Evolutionary conservation across 768 basidiomycete genomes (phyloP).

Genomic region (Chalciporus sphaerocephalus): DNA sequence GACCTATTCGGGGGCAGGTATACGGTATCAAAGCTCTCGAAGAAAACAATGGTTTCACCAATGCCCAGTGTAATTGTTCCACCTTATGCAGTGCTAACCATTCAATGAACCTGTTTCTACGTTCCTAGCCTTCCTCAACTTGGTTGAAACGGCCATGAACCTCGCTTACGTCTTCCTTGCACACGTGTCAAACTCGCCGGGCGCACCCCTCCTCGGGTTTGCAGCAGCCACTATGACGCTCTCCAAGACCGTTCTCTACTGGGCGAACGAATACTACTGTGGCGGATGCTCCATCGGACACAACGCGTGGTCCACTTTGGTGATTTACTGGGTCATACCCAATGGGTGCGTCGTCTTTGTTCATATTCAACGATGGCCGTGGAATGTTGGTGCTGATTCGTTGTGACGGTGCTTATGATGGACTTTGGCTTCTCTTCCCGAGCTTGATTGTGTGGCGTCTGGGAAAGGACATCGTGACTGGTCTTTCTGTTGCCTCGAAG

Average conservation of each 20-base stretch:
- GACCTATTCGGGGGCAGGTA: conserved; percentile 37
- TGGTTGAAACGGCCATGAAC: conserved; percentile 76
- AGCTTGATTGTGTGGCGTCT: conserved; percentile 53
- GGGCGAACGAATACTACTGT: conserved; percentile 76
- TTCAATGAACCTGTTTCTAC: neutral
- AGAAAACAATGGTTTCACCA: conserved; percentile 73
- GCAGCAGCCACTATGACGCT: conserved; percentile 71
- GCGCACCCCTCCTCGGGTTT: conserved; percentile 74
- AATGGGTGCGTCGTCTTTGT: conserved; percentile 56
- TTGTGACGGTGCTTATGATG: conserved; percentile 22
- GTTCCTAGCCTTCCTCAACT: conserved; percentile 62
- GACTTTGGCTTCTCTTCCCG: conserved; percentile 78
- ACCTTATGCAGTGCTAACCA: neutral
- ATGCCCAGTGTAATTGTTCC: conserved; percentile 64
- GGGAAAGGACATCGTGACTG: conserved; percentile 54
- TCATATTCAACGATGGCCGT: neutral
- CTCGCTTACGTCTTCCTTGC: conserved; percentile 71
- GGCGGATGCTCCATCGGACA: conserved; percentile 71
- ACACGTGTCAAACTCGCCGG: conserved; percentile 55
- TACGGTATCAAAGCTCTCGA: conserved; percentile 70
- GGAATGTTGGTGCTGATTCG: neutral
- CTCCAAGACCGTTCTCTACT: conserved; percentile 82
- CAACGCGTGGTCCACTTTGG: conserved; percentile 48
- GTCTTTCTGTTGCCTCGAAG: conserved; percentile 35
- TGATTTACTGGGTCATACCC: conserved; percentile 68